Evolutionary conservation across 805 yeast species (phyloP), one percentile per base, ranked within the genome.

Genomic region (Monosporozyma servazzii): DNA sequence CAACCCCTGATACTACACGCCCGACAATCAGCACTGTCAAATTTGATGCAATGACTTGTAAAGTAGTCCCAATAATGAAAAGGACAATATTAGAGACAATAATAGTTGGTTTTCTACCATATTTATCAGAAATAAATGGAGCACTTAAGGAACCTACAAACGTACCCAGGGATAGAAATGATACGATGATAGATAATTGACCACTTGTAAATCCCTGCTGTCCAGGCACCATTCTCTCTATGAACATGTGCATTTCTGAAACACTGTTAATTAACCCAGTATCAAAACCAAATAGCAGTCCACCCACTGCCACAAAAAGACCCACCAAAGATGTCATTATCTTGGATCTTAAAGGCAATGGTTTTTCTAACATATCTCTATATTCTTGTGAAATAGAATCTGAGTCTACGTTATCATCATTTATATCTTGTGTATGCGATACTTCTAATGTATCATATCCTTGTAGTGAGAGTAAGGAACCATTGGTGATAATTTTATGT

Each of bases 211-310:
- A 86, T 1, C 56, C 48, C 0, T 54, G 54, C 7, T 71, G 65
- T 56, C 77, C 71, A 0, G 73, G 59, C 0, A 91, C 80, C 56
- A 87, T 80, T 45, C 76, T 71, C 1, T 67, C 51, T 41, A 75
- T 73, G 46, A 88, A 88, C 62, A 77, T 86, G 15, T 68, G 58
- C 95, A 88, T 86, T 56, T 87, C 93, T 51, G 84, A 64, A 3
- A 88, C 69, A 53, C 86, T 88, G 63, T 88, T 88, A 49, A 88
- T 84, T 46, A 87, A 70, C 1, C 96, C 96, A 0, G 96, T 88
- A 66, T 88, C 96, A 63, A 86, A 89, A 1, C 96, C 96, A 63
- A 84, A 88, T 42, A 88, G 71, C 63, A 88, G 86, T 0, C 96
- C 96, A 31, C 96, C 96, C 15, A 86, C 77, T 13, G 96, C 95